A percentile compares a stretch with the other conserved stretches of the same genome.
Conservation (phyloP, 139 green algal genomes). For the Mesotaenium endlicherianum region DNA sequence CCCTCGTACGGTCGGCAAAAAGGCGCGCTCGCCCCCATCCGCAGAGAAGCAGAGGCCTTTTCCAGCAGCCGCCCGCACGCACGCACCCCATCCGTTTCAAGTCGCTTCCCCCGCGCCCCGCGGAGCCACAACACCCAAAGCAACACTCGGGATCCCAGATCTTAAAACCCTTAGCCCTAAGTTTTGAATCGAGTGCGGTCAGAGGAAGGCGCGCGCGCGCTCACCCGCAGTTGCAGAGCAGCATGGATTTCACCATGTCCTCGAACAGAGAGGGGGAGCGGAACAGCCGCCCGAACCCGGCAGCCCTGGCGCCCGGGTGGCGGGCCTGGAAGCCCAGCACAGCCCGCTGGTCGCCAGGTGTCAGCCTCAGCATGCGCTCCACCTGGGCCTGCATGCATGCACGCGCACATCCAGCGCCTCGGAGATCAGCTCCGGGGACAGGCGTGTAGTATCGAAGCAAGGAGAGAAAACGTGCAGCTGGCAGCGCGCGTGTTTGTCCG, state of each 20-base stretch:
- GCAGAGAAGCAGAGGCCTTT: too few relatives aligned
- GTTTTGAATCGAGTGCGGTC: too few relatives aligned
- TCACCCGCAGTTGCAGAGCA: slow-evolving; percentile 34
- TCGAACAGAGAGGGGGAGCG: slow-evolving; percentile 23
- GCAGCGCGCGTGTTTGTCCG: background rate
- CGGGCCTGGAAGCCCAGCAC: background rate
- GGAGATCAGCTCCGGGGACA: too few relatives aligned
- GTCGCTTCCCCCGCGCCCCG: too few relatives aligned
- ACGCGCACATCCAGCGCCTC: too few relatives aligned
- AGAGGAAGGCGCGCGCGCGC: background rate
- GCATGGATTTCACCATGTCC: slow-evolving; percentile 18
- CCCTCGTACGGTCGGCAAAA: too few relatives aligned
- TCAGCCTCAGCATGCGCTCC: slow-evolving; percentile 14
- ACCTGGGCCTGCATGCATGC: slow-evolving; percentile 11
- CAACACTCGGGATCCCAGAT: too few relatives aligned
- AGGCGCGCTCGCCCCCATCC: too few relatives aligned
- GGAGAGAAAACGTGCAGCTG: background rate
- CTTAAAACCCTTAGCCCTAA: too few relatives aligned
- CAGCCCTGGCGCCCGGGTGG: background rate
- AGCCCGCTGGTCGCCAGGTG: background rate
- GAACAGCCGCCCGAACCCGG: slow-evolving; percentile 9
- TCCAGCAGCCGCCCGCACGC: too few relatives aligned
- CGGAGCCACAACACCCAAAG: too few relatives aligned
- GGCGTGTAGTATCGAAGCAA: background rate
- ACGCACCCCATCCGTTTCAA: too few relatives aligned